A percentile compares a stretch with the other conserved stretches of the same genome.
These are phyloP conservation scores for Wallacemonas sp. DNA, from an alignment of 208 protist species.

Conservation along the genomic window DNA sequence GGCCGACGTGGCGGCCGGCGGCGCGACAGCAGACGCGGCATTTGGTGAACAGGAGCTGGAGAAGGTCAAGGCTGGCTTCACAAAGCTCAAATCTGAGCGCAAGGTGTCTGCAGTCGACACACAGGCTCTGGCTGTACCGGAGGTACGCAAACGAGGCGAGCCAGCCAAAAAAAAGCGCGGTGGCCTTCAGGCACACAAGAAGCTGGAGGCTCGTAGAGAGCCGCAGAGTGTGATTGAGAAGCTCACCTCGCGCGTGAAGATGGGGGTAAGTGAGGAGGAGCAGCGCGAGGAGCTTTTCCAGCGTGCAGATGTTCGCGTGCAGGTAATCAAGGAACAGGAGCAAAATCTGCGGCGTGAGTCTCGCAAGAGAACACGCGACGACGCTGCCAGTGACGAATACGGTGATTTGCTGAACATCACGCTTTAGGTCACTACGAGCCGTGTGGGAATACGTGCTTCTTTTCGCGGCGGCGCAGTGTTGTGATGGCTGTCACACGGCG, in stretches of 20 bases:
- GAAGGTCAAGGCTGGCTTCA: conserved; percentile 51
- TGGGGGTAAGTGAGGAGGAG: conserved; percentile 86
- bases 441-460: background rate
- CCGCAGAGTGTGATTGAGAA: conserved; percentile 49
- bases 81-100: conserved; percentile 47
- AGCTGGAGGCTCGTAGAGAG: conserved; percentile 57
- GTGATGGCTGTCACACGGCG: no score
- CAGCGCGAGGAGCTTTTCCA: conserved; percentile 69
- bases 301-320: conserved; percentile 55
- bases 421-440: conserved; percentile 12
- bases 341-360: conserved; percentile 35
- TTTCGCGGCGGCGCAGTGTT: no score
- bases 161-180: conserved; percentile 52
- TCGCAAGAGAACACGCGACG: conserved; percentile 44
- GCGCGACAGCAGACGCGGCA: conserved; percentile 15
- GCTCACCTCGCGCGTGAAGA: conserved; percentile 66
- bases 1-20: conserved; percentile 46
- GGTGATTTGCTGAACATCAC: conserved; percentile 68
- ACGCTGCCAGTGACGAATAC: conserved; percentile 55
- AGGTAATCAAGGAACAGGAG: conserved; percentile 52
- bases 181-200: conserved; percentile 53
- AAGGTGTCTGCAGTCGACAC: conserved; percentile 71
- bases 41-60: conserved; percentile 45
- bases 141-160: conserved; percentile 54
- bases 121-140: conserved; percentile 76